A percentile compares a stretch with the other conserved stretches of the same genome.
phyloP scores from a whole-genome alignment of 495 filamentous ascomycete genomes.

The Aspergillus egyptiacus region DNA sequence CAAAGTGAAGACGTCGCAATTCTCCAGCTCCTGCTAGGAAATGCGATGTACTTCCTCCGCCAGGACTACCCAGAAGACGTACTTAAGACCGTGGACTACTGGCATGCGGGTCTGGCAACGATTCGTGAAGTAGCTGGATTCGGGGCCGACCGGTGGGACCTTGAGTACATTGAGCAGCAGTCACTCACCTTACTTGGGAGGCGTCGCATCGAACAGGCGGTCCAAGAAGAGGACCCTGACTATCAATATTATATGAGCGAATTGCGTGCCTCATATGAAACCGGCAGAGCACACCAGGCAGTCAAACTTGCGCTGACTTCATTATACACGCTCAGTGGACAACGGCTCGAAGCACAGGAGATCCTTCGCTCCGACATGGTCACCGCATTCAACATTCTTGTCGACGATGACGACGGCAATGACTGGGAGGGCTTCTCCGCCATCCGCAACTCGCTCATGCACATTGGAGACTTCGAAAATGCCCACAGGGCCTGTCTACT shows the following conservation, averaged over 20 bases:
- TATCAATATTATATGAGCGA: neutral
- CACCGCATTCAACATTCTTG: conserved; percentile 9
- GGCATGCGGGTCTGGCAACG: conserved; percentile 1
- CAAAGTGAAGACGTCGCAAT: conserved; percentile 1
- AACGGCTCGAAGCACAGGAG: conserved; percentile 1
- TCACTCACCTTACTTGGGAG: neutral
- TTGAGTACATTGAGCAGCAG: neutral
- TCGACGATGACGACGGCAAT: conserved; percentile 8
- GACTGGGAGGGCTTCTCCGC: conserved; percentile 1
- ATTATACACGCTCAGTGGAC: conserved; percentile 3
- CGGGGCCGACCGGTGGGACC: neutral
- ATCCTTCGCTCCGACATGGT: conserved; percentile 9
- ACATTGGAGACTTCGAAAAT: conserved; percentile 12
- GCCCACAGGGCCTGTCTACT: neutral
- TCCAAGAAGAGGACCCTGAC: neutral
- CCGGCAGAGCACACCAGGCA: neutral
- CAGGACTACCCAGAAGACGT: neutral
- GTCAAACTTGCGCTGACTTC: conserved; percentile 5
- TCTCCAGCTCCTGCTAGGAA: conserved; percentile 3
- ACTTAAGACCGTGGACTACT: neutral
- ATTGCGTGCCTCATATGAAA: neutral
- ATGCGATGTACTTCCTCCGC: conserved; percentile 1
- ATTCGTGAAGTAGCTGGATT: neutral
- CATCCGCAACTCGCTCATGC: neutral
- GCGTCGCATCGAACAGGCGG: neutral